Evolutionary conservation across 2,329 filamentous ascomycete species (phyloP).

Genomic region (Aphanoascus verrucosus): DNA sequence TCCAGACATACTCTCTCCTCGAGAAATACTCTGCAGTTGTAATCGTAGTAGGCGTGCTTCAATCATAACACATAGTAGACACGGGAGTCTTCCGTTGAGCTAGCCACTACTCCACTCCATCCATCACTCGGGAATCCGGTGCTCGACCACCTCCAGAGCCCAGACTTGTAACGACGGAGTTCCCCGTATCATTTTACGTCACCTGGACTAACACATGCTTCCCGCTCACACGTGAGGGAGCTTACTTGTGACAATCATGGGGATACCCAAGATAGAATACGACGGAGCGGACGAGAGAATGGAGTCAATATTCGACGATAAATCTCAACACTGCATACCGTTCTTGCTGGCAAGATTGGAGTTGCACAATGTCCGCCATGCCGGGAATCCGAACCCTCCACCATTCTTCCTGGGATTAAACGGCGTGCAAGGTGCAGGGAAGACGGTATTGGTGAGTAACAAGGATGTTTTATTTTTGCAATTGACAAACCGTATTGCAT

Average conservation of each 20-base stretch:
- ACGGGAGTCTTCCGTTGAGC: too few species aligned
- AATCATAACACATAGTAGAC: too few species aligned
- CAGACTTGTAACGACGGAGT: too few species aligned
- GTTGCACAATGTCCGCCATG: conserved; percentile 38
- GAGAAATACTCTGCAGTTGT: too few species aligned
- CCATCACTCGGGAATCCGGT: too few species aligned
- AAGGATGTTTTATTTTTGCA: neutral
- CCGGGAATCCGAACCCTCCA: conserved; percentile 31
- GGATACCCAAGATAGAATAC: neutral
- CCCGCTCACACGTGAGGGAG: neutral
- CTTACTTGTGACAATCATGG: neutral
- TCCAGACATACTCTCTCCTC: too few species aligned
- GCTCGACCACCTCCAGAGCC: too few species aligned
- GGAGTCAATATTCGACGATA: conserved; percentile 59
- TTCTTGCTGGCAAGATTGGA: conserved; percentile 58
- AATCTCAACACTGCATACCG: conserved; percentile 63
- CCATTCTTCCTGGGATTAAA: conserved; percentile 84
- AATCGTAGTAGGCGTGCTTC: too few species aligned
- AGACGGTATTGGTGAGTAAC: conserved; percentile 64
- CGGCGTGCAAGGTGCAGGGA: conserved; percentile 83
- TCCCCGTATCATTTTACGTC: too few species aligned
- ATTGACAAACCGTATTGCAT: neutral
- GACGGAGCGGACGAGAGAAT: neutral
- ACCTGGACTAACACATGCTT: neutral
- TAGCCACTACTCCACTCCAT: too few species aligned